Conservation (phyloP, 2,329 filamentous ascomycete species). For the Cercospora zeina region DNA sequence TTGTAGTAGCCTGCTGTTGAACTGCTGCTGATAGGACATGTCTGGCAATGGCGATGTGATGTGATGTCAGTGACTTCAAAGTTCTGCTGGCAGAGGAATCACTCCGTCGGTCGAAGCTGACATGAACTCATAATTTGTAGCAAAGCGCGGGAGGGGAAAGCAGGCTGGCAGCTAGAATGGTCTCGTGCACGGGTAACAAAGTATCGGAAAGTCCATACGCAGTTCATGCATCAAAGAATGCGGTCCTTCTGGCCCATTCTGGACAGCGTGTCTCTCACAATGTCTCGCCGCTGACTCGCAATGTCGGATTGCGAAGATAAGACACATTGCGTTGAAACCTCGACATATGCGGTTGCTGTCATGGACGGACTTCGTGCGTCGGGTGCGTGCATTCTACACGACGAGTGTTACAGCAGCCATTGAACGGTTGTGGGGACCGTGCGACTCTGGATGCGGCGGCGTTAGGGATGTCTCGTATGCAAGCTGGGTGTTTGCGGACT, state of each 20-base stretch:
- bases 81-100: not conserved
- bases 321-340: not conserved
- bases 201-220: not conserved
- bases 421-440: not conserved
- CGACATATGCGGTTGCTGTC: not conserved
- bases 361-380: not conserved
- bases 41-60: not conserved
- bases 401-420: not conserved
- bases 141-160: not conserved
- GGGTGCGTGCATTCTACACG: not conserved
- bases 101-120: not conserved
- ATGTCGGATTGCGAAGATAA: not conserved
- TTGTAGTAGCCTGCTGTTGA: slow-evolving; percentile 22
- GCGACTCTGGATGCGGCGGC: not conserved
- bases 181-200: not conserved
- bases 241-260: not conserved
- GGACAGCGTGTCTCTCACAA: not conserved
- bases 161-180: not conserved
- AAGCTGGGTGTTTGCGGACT: not conserved
- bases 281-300: not conserved
- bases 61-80: not conserved
- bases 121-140: not conserved
- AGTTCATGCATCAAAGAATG: not conserved
- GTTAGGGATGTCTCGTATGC: not conserved
- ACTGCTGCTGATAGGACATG: slow-evolving; percentile 28